Evolutionary conservation across 306 rosid genomes (phyloP), one percentile per base, ranked within the genome.

Genomic region (Glycyrrhiza uralensis): DNA sequence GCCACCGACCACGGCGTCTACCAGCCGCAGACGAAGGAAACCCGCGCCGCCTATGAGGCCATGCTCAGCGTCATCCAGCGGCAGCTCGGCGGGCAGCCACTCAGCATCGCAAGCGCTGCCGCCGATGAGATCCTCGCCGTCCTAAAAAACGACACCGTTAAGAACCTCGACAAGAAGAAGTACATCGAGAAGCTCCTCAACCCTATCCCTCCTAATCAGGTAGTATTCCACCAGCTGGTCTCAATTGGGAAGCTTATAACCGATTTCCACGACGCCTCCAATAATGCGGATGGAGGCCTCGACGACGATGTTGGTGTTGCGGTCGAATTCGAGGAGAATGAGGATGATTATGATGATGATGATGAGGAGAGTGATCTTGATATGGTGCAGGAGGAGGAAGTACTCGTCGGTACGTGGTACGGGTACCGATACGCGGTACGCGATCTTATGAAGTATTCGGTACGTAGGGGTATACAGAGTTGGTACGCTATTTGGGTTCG

Each of bases 351-450:
- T n/a, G n/a, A n/a, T n/a, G 95, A 91, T 0, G 97, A 91, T 0
- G 97, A 94, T 1, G 98, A 89, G 46, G 98, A 94, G 77, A 94
- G 97, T 51, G 98, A 94, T 85, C 93, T 91, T 56, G 98, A 94
- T 54, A 81, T 91, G 80, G 96, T 91, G 19, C 97, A 87, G 78
- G 96, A 91, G 82, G 98, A 94, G 0, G 96, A 90, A 12, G 97
- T n/a, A n/a, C n/a, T n/a, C n/a, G n/a, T n/a, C n/a, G n/a, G n/a
- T n/a, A n/a, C n/a, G n/a, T n/a, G n/a, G n/a, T n/a, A n/a, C n/a
- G n/a, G n/a, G n/a, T n/a, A n/a, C n/a, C n/a, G n/a, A n/a, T n/a
- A n/a, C n/a, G n/a, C n/a, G n/a, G n/a, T n/a, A n/a, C n/a, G n/a
- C n/a, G n/a, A n/a, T n/a, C n/a, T n/a, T n/a, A n/a, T n/a, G n/a